Evolutionary conservation across 2,329 filamentous ascomycete species (phyloP).

Genomic region (Trichophaea hybrida): DNA sequence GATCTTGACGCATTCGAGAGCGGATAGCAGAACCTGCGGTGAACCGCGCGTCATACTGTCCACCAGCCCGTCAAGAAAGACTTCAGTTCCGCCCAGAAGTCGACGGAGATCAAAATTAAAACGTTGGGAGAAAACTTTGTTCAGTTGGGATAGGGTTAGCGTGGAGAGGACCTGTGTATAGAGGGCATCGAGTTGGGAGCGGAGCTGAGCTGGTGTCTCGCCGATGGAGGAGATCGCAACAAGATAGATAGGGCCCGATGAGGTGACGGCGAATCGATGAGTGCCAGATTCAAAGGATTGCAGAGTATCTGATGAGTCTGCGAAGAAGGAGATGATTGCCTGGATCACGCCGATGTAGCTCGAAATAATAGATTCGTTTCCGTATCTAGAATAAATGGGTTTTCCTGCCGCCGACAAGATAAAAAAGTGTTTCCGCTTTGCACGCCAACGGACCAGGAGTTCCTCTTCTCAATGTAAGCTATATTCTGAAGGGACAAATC

Average conservation of each 20-base stretch:
- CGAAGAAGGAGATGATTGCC: conserved; percentile 94
- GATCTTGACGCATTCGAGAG: conserved; percentile 83
- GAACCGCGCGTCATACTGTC: conserved; percentile 92
- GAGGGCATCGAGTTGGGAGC: conserved; percentile 75
- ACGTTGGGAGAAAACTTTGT: conserved; percentile 72
- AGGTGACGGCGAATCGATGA: conserved; percentile 71
- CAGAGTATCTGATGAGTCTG: conserved; percentile 57
- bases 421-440: conserved; percentile 92
- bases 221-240: conserved; percentile 65
- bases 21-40: conserved; percentile 71
- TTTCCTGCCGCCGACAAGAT: conserved; percentile 93
- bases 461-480: conserved; percentile 32
- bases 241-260: conserved; percentile 76
- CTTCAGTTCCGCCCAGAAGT: conserved; percentile 81
- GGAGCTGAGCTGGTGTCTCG: conserved; percentile 44
- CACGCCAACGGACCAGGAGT: conserved; percentile 63
- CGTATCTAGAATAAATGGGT: conserved; percentile 91
- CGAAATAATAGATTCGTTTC: conserved; percentile 77
- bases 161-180: conserved; percentile 99
- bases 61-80: conserved; percentile 75
- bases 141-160: conserved; percentile 72
- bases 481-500: neutral
- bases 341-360: conserved; percentile 90
- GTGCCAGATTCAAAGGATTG: conserved; percentile 75
- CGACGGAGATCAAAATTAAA: conserved; percentile 88